Percentiles rank a stretch among this genome's conserved stretches.
phyloP scores from a whole-genome alignment of 345 rosid genomes.

The Populus ilicifolia region DNA sequence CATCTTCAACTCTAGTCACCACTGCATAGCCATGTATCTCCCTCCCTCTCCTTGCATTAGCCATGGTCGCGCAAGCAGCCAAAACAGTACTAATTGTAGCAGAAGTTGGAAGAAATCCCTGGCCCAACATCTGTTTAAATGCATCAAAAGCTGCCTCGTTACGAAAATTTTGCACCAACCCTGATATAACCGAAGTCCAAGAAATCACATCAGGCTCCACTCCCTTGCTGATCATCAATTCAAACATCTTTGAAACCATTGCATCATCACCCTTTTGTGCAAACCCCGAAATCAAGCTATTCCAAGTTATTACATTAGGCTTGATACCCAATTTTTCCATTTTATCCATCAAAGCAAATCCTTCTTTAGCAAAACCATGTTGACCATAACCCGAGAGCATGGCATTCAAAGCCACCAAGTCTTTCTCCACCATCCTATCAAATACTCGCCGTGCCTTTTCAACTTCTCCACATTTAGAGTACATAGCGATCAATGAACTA shows the following conservation, averaged over 20 bases:
- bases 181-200: slow-evolving; percentile 79
- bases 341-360: slow-evolving; percentile 47
- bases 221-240: slow-evolving; percentile 46
- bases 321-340: slow-evolving; percentile 33
- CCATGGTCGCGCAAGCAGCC: slow-evolving; percentile 59
- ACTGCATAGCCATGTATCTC: slow-evolving; percentile 69
- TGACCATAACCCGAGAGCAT: slow-evolving; percentile 68
- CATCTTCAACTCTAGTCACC: slow-evolving; percentile 56
- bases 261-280: slow-evolving; percentile 49
- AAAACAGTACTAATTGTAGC: slow-evolving; percentile 68
- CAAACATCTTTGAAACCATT: slow-evolving; percentile 42
- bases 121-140: slow-evolving; percentile 55
- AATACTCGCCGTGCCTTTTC: slow-evolving; percentile 48
- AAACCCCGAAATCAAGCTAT: slow-evolving; percentile 58
- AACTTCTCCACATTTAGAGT: slow-evolving; percentile 53
- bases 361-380: slow-evolving; percentile 42
- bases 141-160: slow-evolving; percentile 48
- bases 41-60: slow-evolving; percentile 50
- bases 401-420: slow-evolving; percentile 65
- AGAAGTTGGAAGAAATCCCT: slow-evolving; percentile 47
- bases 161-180: slow-evolving; percentile 62
- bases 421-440: slow-evolving; percentile 44
- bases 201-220: slow-evolving; percentile 67
- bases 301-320: slow-evolving; percentile 73
- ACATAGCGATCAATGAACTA: slow-evolving; percentile 75